Percentiles rank a stretch among this genome's conserved stretches.
Evolutionary conservation across 1,284 basidiomycete species (phyloP).

Genomic region (Boletus semigastroideus): DNA sequence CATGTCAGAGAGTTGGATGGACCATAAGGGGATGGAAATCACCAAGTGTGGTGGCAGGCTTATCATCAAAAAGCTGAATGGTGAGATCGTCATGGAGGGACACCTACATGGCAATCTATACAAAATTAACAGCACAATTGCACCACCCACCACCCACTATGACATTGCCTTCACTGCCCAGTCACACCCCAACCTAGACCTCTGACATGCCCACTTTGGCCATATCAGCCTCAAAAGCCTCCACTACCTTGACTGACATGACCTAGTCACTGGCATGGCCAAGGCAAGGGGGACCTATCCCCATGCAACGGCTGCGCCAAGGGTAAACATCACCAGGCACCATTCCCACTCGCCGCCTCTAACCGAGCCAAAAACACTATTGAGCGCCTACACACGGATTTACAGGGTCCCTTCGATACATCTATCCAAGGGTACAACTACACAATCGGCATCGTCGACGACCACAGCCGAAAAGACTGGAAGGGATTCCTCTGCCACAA

Average conservation of each 20-base stretch:
- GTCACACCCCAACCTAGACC: neutral
- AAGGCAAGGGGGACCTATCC: too few species aligned
- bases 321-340: neutral
- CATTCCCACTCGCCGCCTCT: neutral
- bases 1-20: too few species aligned
- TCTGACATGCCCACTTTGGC: neutral
- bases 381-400: neutral
- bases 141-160: neutral
- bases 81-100: neutral
- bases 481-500: neutral
- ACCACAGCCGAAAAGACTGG: too few species aligned
- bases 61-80: neutral
- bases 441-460: too few species aligned
- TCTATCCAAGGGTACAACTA: too few species aligned
- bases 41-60: neutral
- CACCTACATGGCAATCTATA: neutral
- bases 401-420: too few species aligned
- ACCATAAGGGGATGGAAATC: neutral
- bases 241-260: neutral
- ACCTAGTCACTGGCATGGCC: too few species aligned
- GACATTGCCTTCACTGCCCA: neutral
- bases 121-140: neutral
- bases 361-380: neutral
- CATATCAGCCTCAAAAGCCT: neutral
- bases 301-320: neutral